Evolutionary conservation across 106 monocot species (phyloP).

Genomic region (Hemerocallis citrina): DNA sequence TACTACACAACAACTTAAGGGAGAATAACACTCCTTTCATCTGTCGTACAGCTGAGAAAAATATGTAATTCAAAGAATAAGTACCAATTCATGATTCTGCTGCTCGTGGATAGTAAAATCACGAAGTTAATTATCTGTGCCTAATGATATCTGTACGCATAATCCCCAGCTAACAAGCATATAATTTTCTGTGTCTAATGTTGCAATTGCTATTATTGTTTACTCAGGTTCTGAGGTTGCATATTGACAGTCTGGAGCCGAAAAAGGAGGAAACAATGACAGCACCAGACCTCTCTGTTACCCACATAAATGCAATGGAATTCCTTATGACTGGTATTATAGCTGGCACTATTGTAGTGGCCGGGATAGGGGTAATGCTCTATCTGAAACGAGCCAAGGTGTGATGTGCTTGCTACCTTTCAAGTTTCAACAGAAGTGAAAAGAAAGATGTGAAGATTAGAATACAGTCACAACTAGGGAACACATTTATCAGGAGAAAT

Average conservation of each 20-base stretch:
- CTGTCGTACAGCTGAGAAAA: no score
- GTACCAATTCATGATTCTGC: no score
- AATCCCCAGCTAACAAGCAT: not conserved
- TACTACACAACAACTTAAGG: no score
- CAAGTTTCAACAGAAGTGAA: not conserved
- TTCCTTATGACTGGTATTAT: not conserved
- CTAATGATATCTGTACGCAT: not conserved
- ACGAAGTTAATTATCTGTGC: not conserved
- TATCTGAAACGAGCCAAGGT: constrained; percentile 34
- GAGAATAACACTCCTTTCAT: no score
- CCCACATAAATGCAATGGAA: constrained; percentile 4
- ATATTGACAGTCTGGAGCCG: constrained; percentile 24
- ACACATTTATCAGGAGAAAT: no score
- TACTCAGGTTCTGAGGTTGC: constrained; percentile 61
- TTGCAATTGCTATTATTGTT: not conserved
- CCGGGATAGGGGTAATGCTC: constrained; percentile 20
- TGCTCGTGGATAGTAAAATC: not conserved
- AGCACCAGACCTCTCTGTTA: constrained; percentile 11
- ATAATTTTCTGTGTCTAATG: not conserved
- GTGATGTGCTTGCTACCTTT: no score
- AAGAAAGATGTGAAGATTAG: not conserved
- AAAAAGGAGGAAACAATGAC: constrained; percentile 5
- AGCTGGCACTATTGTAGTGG: constrained; percentile 15
- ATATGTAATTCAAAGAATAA: no score
- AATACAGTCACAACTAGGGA: not conserved